Evolutionary conservation across 768 basidiomycete genomes (phyloP), one percentile per base, ranked within the genome.

Genomic region (Tulasnella sp.): DNA sequence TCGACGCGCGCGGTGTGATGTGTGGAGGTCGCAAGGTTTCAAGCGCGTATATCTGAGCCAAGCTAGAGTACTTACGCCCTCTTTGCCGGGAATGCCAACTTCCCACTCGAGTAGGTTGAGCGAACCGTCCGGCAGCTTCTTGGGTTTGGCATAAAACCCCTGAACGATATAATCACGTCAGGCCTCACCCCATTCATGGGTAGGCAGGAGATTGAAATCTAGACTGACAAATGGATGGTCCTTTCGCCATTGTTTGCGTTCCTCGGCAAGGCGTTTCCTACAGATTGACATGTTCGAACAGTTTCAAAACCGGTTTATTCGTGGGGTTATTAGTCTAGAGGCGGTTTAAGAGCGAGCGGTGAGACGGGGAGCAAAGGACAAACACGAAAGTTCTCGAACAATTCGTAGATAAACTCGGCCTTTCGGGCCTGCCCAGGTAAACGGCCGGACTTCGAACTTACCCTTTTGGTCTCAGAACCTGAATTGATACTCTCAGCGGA

Each of bases 41-140:
- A 64, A 34, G 58, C 58, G 58, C 58, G 58, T 29, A 49, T n/a
- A 64, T 25, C 31, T 64, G 25, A 11, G 34, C 74, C 75, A 80
- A 75, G 78, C 76, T 19, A 42, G 49, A 42, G 39, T 15, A 88
- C 93, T 84, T 83, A 97, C 97, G 77, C 87, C 87, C 70, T 87
- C 79, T 84, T 97, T 99, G 37, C 97, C 97, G 22, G 97, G 97
- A 80, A 99, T 99, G 31, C 97, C 97, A 1, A 97, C 96, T 82
- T 99, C 97, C 97, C 97, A 99, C 82, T 94, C 91, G 89, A 99
- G 90, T 69, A 99, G 86, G 83, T 99, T 96, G 90, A 98, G 91
- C 2, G 95, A 92, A 22, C 97, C 95, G 84, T 99, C 97, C 31
- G 89, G 82, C 25, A 90, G 88, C 84, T 99, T 99, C 67, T 88